These are phyloP conservation scores for Pseudogymnoascus sp. DNA, from an alignment of 2,329 filamentous ascomycete genomes.

Conservation along the genomic window DNA sequence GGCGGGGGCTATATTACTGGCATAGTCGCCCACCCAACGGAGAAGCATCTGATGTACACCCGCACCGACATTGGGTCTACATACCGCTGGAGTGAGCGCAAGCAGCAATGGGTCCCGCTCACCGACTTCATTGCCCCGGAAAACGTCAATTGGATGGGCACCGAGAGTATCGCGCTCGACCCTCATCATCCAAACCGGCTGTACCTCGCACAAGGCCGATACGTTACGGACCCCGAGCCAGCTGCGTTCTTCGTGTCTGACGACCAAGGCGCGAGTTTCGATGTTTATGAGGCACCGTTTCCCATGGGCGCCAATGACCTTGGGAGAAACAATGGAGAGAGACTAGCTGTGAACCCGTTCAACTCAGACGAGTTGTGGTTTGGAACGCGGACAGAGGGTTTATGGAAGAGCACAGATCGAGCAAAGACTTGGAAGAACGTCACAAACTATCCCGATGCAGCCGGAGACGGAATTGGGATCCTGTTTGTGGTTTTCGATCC, in stretches of 20 bases:
- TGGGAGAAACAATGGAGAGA: slow-evolving; percentile 16
- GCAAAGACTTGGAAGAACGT: slow-evolving; percentile 16
- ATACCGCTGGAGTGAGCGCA: slow-evolving; percentile 13
- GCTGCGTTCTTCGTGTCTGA: slow-evolving; percentile 16
- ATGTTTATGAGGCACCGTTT: slow-evolving; percentile 16
- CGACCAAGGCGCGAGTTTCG: slow-evolving; percentile 14
- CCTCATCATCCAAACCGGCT: slow-evolving; percentile 13
- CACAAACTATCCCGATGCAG: slow-evolving; percentile 15
- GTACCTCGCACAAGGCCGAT: slow-evolving; percentile 16
- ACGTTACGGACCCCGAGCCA: slow-evolving; percentile 9
- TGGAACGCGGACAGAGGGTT: slow-evolving; percentile 14
- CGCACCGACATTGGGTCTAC: slow-evolving; percentile 16
- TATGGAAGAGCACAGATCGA: slow-evolving; percentile 15
- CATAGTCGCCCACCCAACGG: slow-evolving; percentile 15
- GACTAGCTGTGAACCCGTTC: slow-evolving; percentile 16
- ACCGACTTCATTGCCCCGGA: slow-evolving; percentile 16
- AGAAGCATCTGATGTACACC: slow-evolving; percentile 14
- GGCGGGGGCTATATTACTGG: slow-evolving; percentile 16
- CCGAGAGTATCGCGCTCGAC: slow-evolving; percentile 15
- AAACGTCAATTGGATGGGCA: slow-evolving; percentile 15
- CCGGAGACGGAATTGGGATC: slow-evolving; percentile 14
- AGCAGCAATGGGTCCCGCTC: slow-evolving; percentile 15
- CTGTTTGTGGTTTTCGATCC: slow-evolving; percentile 17
- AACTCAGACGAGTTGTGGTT: slow-evolving; percentile 15
- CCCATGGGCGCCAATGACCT: slow-evolving; percentile 16